phyloP scores from a whole-genome alignment of 2,329 filamentous ascomycete genomes.

The Talaromyces pinophilus region DNA sequence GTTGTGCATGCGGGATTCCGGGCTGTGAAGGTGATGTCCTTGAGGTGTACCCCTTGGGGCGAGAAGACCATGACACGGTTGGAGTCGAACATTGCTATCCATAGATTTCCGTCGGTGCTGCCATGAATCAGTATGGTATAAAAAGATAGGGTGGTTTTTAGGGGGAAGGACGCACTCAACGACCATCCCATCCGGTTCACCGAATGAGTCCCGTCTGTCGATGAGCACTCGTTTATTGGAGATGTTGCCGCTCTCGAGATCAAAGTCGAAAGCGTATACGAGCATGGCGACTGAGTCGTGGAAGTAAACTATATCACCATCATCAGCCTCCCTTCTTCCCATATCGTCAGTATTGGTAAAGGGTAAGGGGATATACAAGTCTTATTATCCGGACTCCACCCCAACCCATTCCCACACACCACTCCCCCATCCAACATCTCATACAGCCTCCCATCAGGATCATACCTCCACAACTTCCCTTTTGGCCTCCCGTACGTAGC shows the following conservation, averaged over 20 bases:
- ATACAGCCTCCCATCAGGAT: constrained; percentile 33
- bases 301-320: constrained; percentile 36
- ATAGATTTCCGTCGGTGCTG: constrained; percentile 40
- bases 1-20: constrained; percentile 41
- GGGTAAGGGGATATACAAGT: constrained; percentile 30
- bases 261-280: constrained; percentile 38
- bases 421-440: constrained; percentile 37
- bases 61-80: constrained; percentile 40
- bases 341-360: background rate
- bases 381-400: constrained; percentile 42
- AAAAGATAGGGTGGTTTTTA: too few relatives aligned
- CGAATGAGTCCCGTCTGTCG: constrained; percentile 31
- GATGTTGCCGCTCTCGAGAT: constrained; percentile 35
- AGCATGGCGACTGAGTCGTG: constrained; percentile 39
- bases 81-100: constrained; percentile 40
- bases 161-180: constrained; percentile 35
- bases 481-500: constrained; percentile 33
- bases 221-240: constrained; percentile 35
- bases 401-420: constrained; percentile 41
- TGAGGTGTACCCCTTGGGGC: constrained; percentile 36
- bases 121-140: background rate
- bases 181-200: constrained; percentile 44
- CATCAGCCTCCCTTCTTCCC: background rate
- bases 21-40: constrained; percentile 37
- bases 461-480: constrained; percentile 30